These are phyloP conservation scores for Curvularia hawaiiensis DNA, from an alignment of 2,329 filamentous ascomycete species.

Conservation along the genomic window DNA sequence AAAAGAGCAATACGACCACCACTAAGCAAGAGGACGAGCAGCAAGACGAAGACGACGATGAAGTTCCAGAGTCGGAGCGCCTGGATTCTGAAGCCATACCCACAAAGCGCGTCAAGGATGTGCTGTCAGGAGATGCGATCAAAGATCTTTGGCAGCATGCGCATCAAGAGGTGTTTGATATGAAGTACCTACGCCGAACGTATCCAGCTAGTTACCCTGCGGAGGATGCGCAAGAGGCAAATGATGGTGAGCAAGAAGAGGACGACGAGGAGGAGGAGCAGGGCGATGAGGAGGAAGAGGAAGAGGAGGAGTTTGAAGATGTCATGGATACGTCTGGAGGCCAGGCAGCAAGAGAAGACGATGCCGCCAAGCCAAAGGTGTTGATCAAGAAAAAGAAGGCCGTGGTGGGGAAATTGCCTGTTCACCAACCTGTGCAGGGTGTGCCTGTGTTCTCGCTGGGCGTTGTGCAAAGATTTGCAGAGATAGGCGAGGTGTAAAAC, in stretches of 20 bases:
- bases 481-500: constrained; percentile 23
- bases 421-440: constrained; percentile 23
- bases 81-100: constrained; percentile 20
- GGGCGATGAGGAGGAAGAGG: constrained; percentile 22
- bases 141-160: constrained; percentile 28
- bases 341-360: constrained; percentile 3
- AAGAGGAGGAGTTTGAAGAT: constrained; percentile 27
- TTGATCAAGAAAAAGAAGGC: constrained; percentile 8
- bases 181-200: constrained; percentile 17
- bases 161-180: constrained; percentile 28
- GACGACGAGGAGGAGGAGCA: constrained; percentile 24
- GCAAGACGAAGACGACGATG: constrained; percentile 19
- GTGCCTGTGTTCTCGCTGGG: constrained; percentile 30
- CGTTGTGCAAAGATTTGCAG: constrained; percentile 32
- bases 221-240: constrained; percentile 10
- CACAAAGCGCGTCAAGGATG: constrained; percentile 24
- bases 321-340: constrained; percentile 24
- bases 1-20: constrained; percentile 2
- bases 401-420: constrained; percentile 7
- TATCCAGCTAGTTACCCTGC: constrained; percentile 12
- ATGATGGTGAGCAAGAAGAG: constrained; percentile 19
- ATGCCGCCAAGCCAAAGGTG: constrained; percentile 14
- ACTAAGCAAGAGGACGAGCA: constrained; percentile 12
- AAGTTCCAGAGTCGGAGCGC: constrained; percentile 13
- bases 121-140: constrained; percentile 28